A percentile compares a stretch with the other conserved stretches of the same genome.
These are phyloP conservation scores for Micractinium sp. DNA, from an alignment of 139 green algal species.

Conservation along the genomic window DNA sequence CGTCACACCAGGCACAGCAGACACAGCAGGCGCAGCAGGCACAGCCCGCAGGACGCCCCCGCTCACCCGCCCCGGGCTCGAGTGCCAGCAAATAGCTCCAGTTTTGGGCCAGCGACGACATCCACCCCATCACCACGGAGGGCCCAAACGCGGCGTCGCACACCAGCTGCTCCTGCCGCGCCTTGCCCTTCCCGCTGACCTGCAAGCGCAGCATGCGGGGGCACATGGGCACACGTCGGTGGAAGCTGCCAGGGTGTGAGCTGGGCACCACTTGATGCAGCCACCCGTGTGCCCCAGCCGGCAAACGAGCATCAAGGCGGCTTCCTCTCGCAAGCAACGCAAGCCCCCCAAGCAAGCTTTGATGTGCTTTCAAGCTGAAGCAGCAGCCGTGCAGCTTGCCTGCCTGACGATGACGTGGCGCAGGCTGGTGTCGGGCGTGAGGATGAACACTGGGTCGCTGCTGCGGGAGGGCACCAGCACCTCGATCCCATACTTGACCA, in stretches of 20 bases:
- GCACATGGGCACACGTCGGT: neutral
- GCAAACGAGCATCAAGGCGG: too few relatives aligned
- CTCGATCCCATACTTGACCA: slow-evolving; percentile 10
- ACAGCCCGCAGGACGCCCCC: neutral
- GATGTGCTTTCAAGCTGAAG: too few relatives aligned
- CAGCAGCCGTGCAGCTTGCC: neutral
- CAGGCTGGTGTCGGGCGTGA: slow-evolving; percentile 1
- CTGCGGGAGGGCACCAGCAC: neutral
- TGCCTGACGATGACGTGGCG: slow-evolving; percentile 7
- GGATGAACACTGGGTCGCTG: neutral
- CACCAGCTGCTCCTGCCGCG: neutral
- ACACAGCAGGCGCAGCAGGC: too few relatives aligned
- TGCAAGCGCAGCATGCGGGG: neutral
- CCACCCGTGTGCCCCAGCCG: too few relatives aligned
- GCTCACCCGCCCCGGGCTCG: neutral
- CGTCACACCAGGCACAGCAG: too few relatives aligned
- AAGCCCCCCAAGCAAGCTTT: too few relatives aligned
- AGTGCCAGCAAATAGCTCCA: slow-evolving; percentile 13
- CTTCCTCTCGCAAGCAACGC: too few relatives aligned
- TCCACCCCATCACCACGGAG: slow-evolving; percentile 10
- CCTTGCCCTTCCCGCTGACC: slow-evolving; percentile 14
- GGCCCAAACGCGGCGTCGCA: neutral
- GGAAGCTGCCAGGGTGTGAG: neutral
- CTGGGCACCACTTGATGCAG: too few relatives aligned
- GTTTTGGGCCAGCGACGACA: neutral